A percentile compares a stretch with the other conserved stretches of the same genome.
phyloP scores from a whole-genome alignment of 2,329 filamentous ascomycete genomes.

The Alternaria angustiovoidea region DNA sequence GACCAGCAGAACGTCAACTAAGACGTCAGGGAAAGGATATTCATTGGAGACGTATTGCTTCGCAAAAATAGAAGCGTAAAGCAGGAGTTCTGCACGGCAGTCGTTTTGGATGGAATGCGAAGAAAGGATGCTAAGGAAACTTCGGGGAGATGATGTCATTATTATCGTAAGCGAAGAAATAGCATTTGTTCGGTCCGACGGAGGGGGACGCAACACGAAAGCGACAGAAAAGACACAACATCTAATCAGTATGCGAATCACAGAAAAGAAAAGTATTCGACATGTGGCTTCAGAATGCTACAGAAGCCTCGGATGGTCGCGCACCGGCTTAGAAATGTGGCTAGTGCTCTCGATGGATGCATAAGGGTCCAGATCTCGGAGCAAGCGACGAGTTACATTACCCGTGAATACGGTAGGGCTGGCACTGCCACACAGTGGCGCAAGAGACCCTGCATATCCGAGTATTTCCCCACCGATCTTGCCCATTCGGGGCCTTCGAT shows the following conservation, averaged over 20 bases:
- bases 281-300: background rate
- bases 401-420: slow-evolving; percentile 29
- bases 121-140: slow-evolving; percentile 3
- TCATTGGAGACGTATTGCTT: slow-evolving; percentile 17
- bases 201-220: slow-evolving; percentile 5
- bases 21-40: slow-evolving; percentile 22
- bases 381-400: slow-evolving; percentile 19
- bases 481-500: slow-evolving; percentile 15
- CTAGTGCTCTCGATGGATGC: slow-evolving; percentile 26
- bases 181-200: slow-evolving; percentile 8
- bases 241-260: background rate
- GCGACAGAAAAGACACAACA: background rate
- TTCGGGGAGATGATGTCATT: slow-evolving; percentile 36
- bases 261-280: background rate
- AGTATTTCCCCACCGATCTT: slow-evolving; percentile 9
- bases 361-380: slow-evolving; percentile 22
- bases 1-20: slow-evolving; percentile 20
- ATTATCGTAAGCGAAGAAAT: slow-evolving; percentile 21
- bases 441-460: slow-evolving; percentile 21
- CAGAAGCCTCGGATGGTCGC: slow-evolving; percentile 12
- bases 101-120: slow-evolving; percentile 15
- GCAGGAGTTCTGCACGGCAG: slow-evolving; percentile 23
- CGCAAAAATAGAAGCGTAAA: slow-evolving; percentile 33
- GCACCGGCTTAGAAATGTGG: slow-evolving; percentile 29
- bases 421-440: slow-evolving; percentile 25